Conservation (phyloP, 2,329 filamentous ascomycete species). For the Arachnomyces sp. region DNA sequence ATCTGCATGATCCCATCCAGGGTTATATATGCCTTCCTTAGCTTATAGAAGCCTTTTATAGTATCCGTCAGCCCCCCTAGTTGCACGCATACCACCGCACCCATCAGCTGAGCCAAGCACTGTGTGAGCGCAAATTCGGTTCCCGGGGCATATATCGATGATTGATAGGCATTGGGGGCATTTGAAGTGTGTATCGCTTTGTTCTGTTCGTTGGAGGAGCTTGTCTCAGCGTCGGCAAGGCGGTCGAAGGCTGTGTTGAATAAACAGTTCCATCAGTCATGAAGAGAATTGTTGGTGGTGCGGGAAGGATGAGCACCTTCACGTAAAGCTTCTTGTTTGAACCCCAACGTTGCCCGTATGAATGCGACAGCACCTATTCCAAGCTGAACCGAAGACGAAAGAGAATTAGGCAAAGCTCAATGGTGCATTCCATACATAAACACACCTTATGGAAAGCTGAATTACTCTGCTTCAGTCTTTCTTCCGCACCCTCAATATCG, state of each 20-base stretch:
- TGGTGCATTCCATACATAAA: constrained; percentile 8
- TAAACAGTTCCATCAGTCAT: constrained; percentile 15
- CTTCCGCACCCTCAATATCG: constrained; percentile 77
- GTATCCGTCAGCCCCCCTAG: constrained; percentile 90
- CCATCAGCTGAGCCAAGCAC: constrained; percentile 81
- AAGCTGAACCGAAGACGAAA: constrained; percentile 42
- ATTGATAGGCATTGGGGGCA: constrained; percentile 44
- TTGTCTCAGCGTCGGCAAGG: constrained; percentile 66
- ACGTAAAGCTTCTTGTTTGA: constrained; percentile 85
- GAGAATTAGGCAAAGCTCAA: not conserved
- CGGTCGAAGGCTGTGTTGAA: constrained; percentile 51
- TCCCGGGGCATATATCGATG: constrained; percentile 67
- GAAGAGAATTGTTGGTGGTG: constrained; percentile 1
- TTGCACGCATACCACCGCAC: constrained; percentile 76
- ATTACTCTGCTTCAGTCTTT: constrained; percentile 58
- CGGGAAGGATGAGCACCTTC: constrained; percentile 43
- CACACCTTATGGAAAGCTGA: constrained; percentile 76
- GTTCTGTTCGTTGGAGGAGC: constrained; percentile 67
- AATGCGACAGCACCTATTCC: constrained; percentile 76
- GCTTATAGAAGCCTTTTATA: constrained; percentile 83
- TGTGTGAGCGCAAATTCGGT: constrained; percentile 80
- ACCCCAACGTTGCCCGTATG: constrained; percentile 75
- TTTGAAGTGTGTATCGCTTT: constrained; percentile 58
- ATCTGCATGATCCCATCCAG: constrained; percentile 70
- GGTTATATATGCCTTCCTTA: constrained; percentile 79